phyloP scores from a whole-genome alignment of 2,329 filamentous ascomycete species.

The Clonostachys solani region DNA sequence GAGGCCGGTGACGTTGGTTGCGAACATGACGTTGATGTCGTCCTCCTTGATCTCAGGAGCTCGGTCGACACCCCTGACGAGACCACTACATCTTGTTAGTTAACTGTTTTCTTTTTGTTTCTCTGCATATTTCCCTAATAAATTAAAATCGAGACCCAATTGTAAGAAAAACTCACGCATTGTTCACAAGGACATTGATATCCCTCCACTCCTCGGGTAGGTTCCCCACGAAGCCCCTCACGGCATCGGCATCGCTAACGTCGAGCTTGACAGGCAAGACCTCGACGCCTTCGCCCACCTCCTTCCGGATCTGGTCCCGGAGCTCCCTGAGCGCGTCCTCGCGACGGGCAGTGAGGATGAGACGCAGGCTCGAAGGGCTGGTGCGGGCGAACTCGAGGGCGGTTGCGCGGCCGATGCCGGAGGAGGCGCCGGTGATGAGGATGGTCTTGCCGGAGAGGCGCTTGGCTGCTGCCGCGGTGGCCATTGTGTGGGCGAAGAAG shows the following conservation, averaged over 20 bases:
- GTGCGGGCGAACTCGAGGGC: conserved; percentile 94
- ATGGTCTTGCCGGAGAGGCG: conserved; percentile 93
- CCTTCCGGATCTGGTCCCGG: conserved; percentile 68
- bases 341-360: conserved; percentile 86
- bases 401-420: conserved; percentile 78
- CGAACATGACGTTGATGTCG: conserved; percentile 84
- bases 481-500: conserved; percentile 24
- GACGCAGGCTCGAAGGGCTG: conserved; percentile 69
- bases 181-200: conserved; percentile 90
- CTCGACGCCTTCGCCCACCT: conserved; percentile 76
- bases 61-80: conserved; percentile 83
- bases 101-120: background rate
- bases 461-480: conserved; percentile 64
- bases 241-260: conserved; percentile 73
- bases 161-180: conserved; percentile 62
- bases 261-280: conserved; percentile 82
- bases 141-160: background rate
- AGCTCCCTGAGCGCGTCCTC: conserved; percentile 74
- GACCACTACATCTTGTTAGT: conserved; percentile 50
- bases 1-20: conserved; percentile 89
- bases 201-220: conserved; percentile 80
- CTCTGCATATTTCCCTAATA: background rate
- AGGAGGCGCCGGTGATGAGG: conserved; percentile 86
- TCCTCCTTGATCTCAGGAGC: conserved; percentile 78
- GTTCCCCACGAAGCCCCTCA: conserved; percentile 65